Evolutionary conservation across 2,329 filamentous ascomycete species (phyloP).

Genomic region (Colletotrichum ledebouriae): DNA sequence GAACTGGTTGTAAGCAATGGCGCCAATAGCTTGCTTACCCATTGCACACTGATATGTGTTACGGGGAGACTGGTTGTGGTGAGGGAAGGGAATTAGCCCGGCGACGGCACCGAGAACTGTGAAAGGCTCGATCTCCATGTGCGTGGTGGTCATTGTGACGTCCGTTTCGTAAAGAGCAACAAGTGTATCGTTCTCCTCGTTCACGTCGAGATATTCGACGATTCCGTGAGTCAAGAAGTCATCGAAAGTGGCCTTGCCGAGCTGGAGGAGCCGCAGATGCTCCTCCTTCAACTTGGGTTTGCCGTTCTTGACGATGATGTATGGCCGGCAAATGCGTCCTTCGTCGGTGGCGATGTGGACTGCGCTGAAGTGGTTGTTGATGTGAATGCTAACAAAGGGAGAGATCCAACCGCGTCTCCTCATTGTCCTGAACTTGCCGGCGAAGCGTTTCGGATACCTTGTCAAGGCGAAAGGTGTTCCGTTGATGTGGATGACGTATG

Average conservation of each 20-base stretch:
- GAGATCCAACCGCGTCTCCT: constrained; percentile 92
- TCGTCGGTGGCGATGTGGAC: constrained; percentile 98
- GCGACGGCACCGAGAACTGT: constrained; percentile 96
- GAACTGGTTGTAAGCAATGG: constrained; percentile 98
- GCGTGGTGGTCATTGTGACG: constrained; percentile 86
- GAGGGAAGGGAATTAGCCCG: constrained; percentile 95
- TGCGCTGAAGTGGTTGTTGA: constrained; percentile 91
- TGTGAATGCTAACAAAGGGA: constrained; percentile 95
- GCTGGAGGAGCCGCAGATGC: constrained; percentile 85
- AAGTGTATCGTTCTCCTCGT: constrained; percentile 97
- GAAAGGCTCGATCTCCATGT: constrained; percentile 98
- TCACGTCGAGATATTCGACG: constrained; percentile 97
- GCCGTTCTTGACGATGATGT: constrained; percentile 93
- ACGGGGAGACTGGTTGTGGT: constrained; percentile 98
- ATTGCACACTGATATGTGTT: constrained; percentile 99
- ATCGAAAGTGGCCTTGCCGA: constrained; percentile 89
- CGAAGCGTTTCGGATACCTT: constrained; percentile 86
- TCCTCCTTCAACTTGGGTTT: constrained; percentile 83
- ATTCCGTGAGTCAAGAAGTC: constrained; percentile 92
- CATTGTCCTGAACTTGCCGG: constrained; percentile 86
- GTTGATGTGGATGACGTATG: constrained; percentile 94
- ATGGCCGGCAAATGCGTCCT: constrained; percentile 93
- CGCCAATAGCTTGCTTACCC: constrained; percentile 99
- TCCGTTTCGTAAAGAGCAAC: constrained; percentile 92
- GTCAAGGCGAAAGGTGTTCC: constrained; percentile 94